Base-by-base conservation (phyloP, 2,329 filamentous ascomycete genomes). In the Fonsecaea pugnacius region DNA sequence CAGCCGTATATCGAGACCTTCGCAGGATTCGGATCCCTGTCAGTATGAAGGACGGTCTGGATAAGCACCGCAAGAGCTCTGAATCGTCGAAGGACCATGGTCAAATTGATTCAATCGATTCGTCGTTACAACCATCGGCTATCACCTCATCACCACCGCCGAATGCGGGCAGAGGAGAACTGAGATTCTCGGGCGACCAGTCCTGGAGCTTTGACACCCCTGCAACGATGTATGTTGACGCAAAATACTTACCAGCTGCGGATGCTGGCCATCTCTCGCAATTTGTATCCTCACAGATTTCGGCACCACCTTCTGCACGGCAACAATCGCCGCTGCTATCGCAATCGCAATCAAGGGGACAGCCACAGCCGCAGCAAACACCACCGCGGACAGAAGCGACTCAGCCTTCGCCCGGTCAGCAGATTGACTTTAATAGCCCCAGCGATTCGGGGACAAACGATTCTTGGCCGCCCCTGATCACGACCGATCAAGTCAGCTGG, bases 1-100 rank as follows among this genome's bases (percentile, higher is more conserved):
- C 73, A 58, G 67, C 62, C 46, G 70, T 67, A 12, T 78, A 74
- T 66, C 73, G 68, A 33, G 71, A 73, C 51, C 66, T 71, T 58
- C 72, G 71, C 43, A 73, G 65, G 67, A 66, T 73, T 9, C 72
- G 71, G 58, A 63, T 72, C 33, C 74, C 74, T 3, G 63, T 70
- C 32, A 69, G 68, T 36, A 71, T 74, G 63, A 63, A 65, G 40
- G 56, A 56, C n/a, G 56, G 38, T n/a, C 21, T 63, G 12, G 55
- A 46, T 10, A 24, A 35, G 43, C 54, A 40, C 10, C 30, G 27
- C 27, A 40, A n/a, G 16, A 16, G 9, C 32, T 21, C 40, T 6
- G 57, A 50, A 16, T n/a, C 21, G 8, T 18, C 48, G 24, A 54
- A 51, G 30, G 50, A 33, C 56, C 32, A 48, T 30, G 16, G 32